These are phyloP conservation scores for Tuber microsphaerosporum DNA, from an alignment of 495 filamentous ascomycete genomes.

Conservation along the genomic window DNA sequence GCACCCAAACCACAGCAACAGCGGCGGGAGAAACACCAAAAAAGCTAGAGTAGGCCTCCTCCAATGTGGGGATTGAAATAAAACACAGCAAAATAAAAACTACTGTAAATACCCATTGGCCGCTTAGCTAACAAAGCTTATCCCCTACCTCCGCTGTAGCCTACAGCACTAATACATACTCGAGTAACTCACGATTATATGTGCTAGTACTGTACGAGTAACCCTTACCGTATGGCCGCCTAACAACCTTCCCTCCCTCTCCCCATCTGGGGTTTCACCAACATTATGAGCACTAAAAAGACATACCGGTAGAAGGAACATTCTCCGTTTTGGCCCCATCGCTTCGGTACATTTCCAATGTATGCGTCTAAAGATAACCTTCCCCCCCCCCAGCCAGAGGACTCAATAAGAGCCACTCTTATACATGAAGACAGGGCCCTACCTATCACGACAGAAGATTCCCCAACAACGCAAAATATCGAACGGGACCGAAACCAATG, in stretches of 20 bases:
- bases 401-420: not conserved
- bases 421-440: not conserved
- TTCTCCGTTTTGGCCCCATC: not conserved
- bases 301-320: not conserved
- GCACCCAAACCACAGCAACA: not conserved
- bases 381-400: not conserved
- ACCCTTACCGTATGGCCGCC: not conserved
- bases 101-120: not conserved
- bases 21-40: not conserved
- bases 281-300: not conserved
- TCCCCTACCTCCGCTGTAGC: not conserved
- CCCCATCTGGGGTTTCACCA: not conserved
- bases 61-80: not conserved
- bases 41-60: not conserved
- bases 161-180: not conserved
- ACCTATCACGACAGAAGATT: not conserved
- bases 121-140: not conserved
- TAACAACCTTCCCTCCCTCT: not conserved
- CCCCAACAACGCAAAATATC: not conserved
- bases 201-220: not conserved
- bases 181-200: not conserved
- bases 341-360: not conserved
- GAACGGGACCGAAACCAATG: not conserved
- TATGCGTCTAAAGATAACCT: not conserved
- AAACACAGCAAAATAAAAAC: not conserved